Evolutionary conservation across 192 early-diverging fungal genomes (phyloP).

Genomic region (Chytriomyces confervae): DNA sequence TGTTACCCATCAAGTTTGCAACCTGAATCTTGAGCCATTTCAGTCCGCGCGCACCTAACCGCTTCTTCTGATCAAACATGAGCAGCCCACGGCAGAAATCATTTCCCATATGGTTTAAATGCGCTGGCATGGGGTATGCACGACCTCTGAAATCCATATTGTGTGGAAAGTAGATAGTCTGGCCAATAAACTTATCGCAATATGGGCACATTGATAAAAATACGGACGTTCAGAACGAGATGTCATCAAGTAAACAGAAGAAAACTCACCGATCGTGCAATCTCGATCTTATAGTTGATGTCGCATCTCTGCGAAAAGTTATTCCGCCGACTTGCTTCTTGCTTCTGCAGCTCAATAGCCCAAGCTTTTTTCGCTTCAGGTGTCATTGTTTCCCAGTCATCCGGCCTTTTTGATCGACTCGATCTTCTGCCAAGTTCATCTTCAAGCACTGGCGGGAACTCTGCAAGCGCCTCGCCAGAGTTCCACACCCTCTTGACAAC

Average conservation of each 20-base stretch:
- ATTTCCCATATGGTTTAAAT: slow-evolving; percentile 95
- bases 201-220: neutral
- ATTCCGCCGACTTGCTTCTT: slow-evolving; percentile 55
- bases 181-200: slow-evolving; percentile 72
- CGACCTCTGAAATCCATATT: slow-evolving; percentile 97
- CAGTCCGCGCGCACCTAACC: slow-evolving; percentile 79
- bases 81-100: slow-evolving; percentile 94
- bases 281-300: slow-evolving; percentile 95
- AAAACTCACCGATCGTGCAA: slow-evolving; percentile 78
- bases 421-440: slow-evolving; percentile 23
- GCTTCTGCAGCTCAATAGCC: slow-evolving; percentile 42
- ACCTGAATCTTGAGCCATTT: slow-evolving; percentile 96
- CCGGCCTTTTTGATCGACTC: slow-evolving; percentile 40
- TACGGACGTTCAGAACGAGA: neutral
- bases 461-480: slow-evolving; percentile 61
- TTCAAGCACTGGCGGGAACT: slow-evolving; percentile 69
- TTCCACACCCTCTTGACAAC: slow-evolving; percentile 90
- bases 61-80: slow-evolving; percentile 79
- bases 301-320: slow-evolving; percentile 86
- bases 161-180: slow-evolving; percentile 95
- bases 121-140: slow-evolving; percentile 94
- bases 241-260: neutral
- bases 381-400: slow-evolving; percentile 66
- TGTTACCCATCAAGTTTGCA: slow-evolving; percentile 88
- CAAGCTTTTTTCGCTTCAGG: slow-evolving; percentile 40